Evolutionary conservation across 768 basidiomycete species (phyloP).

Genomic region (Hygrocybe coccinea): DNA sequence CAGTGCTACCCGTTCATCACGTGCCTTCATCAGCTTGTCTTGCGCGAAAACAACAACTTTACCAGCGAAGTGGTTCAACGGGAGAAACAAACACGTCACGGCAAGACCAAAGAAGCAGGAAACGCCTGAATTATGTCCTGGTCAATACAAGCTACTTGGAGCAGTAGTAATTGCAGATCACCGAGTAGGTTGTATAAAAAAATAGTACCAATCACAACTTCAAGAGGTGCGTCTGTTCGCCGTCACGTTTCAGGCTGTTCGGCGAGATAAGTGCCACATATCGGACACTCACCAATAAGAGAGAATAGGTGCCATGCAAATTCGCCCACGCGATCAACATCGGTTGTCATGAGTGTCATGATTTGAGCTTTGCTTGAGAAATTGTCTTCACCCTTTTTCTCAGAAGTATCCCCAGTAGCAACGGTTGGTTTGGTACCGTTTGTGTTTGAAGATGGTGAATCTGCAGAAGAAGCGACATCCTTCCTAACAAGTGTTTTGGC

Average conservation of each 20-base stretch:
- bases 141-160: not conserved
- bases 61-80: slow-evolving; percentile 80
- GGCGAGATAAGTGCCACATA: not conserved
- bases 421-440: slow-evolving; percentile 4
- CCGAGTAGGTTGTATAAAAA: slow-evolving; percentile 79
- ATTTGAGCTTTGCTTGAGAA: slow-evolving; percentile 72
- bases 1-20: slow-evolving; percentile 82
- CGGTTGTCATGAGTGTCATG: slow-evolving; percentile 95
- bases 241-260: slow-evolving; percentile 1
- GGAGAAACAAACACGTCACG: slow-evolving; percentile 64
- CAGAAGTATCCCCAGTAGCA: slow-evolving; percentile 1
- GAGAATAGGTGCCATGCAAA: slow-evolving; percentile 76
- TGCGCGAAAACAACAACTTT: slow-evolving; percentile 71
- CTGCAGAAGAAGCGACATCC: slow-evolving; percentile 64
- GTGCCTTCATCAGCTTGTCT: slow-evolving; percentile 85
- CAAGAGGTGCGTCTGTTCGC: slow-evolving; percentile 64
- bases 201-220: slow-evolving; percentile 66
- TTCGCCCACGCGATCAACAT: slow-evolving; percentile 85
- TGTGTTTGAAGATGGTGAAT: slow-evolving; percentile 7
- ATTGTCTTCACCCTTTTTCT: slow-evolving; percentile 45
- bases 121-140: slow-evolving; percentile 34
- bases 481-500: slow-evolving; percentile 84
- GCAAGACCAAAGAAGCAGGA: slow-evolving; percentile 77
- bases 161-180: slow-evolving; percentile 19
- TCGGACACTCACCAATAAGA: slow-evolving; percentile 51